Percentiles rank a stretch among this genome's conserved stretches.
phyloP scores from a whole-genome alignment of 2,329 filamentous ascomycete species.

The Cladosporium halotolerans region DNA sequence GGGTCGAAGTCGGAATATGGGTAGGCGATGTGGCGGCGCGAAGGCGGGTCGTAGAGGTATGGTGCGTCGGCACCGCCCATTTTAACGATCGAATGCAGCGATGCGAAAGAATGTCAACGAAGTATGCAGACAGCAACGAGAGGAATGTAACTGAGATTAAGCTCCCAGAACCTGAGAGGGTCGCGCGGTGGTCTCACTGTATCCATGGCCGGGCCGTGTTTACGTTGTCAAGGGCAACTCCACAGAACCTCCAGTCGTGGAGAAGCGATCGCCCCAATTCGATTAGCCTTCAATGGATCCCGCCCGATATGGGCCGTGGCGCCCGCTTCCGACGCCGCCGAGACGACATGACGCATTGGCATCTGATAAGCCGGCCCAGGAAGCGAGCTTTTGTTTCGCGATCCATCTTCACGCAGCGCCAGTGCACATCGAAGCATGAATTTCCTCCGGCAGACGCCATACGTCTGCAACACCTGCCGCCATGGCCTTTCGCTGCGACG shows the following conservation, averaged over 20 bases:
- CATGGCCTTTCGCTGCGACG: background rate
- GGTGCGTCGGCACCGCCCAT: slow-evolving; percentile 44
- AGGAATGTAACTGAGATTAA: slow-evolving; percentile 4
- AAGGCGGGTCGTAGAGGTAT: slow-evolving; percentile 63
- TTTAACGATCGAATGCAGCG: slow-evolving; percentile 9
- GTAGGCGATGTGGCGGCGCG: slow-evolving; percentile 49
- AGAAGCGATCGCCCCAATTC: background rate
- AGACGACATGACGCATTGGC: background rate
- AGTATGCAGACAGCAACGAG: background rate
- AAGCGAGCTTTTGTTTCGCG: background rate
- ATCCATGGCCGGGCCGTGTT: background rate
- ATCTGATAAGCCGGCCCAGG: slow-evolving; percentile 5
- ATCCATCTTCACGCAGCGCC: background rate
- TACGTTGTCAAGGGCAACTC: background rate
- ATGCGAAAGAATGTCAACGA: slow-evolving; percentile 1
- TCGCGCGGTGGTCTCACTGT: background rate
- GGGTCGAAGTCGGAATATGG: slow-evolving; percentile 66
- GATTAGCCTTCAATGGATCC: background rate
- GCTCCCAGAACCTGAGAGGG: too few relatives aligned
- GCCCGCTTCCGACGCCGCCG: slow-evolving; percentile 3
- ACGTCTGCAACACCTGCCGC: slow-evolving; percentile 1
- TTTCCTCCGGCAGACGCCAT: background rate
- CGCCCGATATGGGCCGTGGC: slow-evolving; percentile 2
- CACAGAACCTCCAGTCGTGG: background rate
- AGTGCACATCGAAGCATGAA: background rate